Percentiles rank a stretch among this genome's conserved stretches.
Conservation (phyloP, 352 stramenopile species). For the Peronospora farinosa region DNA sequence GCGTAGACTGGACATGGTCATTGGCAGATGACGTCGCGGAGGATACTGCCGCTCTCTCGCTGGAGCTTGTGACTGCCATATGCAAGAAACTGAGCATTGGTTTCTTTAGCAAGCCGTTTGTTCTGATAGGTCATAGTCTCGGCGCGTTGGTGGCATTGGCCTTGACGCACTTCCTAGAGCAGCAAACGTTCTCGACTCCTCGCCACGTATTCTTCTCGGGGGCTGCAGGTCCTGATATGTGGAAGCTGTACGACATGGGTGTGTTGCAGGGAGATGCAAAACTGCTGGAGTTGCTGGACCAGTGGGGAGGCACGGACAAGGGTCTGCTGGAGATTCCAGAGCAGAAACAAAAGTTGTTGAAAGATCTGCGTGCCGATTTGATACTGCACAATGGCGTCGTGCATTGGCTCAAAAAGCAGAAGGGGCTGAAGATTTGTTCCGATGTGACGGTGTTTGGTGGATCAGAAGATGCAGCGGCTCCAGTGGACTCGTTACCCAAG, state of each 20-base stretch:
- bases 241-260: conserved; percentile 25
- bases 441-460: conserved; percentile 53
- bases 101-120: conserved; percentile 76
- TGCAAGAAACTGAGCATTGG: conserved; percentile 33
- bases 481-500: conserved; percentile 27
- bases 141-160: conserved; percentile 54
- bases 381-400: conserved; percentile 48
- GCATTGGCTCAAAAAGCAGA: conserved; percentile 30
- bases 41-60: conserved; percentile 11
- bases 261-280: conserved; percentile 30
- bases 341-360: conserved; percentile 32
- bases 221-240: conserved; percentile 28
- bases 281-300: conserved; percentile 39
- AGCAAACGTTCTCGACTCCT: conserved; percentile 41
- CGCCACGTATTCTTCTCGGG: conserved; percentile 61
- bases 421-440: conserved; percentile 22
- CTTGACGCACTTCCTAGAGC: conserved; percentile 41
- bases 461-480: conserved; percentile 33
- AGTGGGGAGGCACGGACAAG: conserved; percentile 57
- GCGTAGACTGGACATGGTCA: conserved; percentile 52
- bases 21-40: conserved; percentile 3
- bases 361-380: conserved; percentile 37
- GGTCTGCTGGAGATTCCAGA: conserved; percentile 46
- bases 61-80: conserved; percentile 35
- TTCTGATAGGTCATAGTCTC: conserved; percentile 61